Conservation (phyloP, 1,284 basidiomycete genomes). For the Boletus hoseneyae region DNA sequence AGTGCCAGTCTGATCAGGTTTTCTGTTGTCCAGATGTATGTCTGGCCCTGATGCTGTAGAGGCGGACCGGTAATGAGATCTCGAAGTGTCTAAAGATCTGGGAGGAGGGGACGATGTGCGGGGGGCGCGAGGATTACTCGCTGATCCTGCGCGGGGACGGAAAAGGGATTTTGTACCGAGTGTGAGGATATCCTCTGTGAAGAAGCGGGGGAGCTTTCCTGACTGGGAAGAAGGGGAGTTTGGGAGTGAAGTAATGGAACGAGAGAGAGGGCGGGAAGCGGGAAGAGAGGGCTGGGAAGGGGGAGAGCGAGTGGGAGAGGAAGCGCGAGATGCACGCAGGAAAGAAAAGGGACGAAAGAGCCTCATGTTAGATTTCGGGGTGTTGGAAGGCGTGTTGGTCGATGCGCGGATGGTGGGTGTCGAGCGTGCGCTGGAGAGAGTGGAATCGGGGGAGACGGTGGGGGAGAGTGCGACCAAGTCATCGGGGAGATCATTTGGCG, state of each 20-base stretch:
- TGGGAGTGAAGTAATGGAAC: slow-evolving; percentile 17
- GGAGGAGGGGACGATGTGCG: slow-evolving; percentile 18
- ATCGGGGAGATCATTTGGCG: slow-evolving; percentile 2
- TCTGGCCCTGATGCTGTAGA: slow-evolving; percentile 11
- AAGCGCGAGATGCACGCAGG: slow-evolving; percentile 26
- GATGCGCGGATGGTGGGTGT: slow-evolving; percentile 23
- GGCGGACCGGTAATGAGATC: slow-evolving; percentile 12
- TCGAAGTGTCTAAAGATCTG: slow-evolving; percentile 1
- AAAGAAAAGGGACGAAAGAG: slow-evolving; percentile 29
- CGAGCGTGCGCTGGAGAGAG: slow-evolving; percentile 22
- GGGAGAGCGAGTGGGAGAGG: slow-evolving; percentile 31
- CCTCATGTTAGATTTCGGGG: slow-evolving; percentile 30
- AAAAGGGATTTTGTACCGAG: slow-evolving; percentile 47
- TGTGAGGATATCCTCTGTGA: slow-evolving; percentile 42
- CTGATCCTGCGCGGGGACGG: slow-evolving; percentile 40
- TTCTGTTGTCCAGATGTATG: background rate
- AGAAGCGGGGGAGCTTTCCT: slow-evolving; percentile 28
- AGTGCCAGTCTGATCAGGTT: slow-evolving; percentile 4
- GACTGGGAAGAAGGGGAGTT: slow-evolving; percentile 15
- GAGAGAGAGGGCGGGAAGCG: slow-evolving; percentile 13
- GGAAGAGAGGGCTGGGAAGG: slow-evolving; percentile 16
- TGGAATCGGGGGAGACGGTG: slow-evolving; percentile 21
- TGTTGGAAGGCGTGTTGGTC: slow-evolving; percentile 21
- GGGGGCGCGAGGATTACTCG: slow-evolving; percentile 4
- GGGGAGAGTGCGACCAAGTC: slow-evolving; percentile 19